Evolutionary conservation across 1,139 yeast species (phyloP).

Genomic region (Torulaspora globosa): DNA sequence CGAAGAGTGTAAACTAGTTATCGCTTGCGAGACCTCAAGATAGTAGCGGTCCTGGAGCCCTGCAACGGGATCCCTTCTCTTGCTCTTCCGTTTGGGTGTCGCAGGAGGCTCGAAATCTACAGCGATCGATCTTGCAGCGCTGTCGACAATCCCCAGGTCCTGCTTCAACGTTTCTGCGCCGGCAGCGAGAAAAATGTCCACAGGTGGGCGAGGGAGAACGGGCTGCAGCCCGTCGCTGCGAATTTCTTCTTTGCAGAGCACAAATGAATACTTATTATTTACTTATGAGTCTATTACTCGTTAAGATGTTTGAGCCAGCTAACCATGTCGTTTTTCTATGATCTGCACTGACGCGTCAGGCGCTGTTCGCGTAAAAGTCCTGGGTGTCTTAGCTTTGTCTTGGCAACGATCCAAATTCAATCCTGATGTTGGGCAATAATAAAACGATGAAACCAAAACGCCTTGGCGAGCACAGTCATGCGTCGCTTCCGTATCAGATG

Average conservation of each 20-base stretch:
- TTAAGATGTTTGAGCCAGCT: too few relatives aligned
- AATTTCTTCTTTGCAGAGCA: slow-evolving; percentile 79
- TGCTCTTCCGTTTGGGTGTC: neutral
- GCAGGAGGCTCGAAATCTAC: slow-evolving; percentile 27
- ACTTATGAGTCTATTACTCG: too few relatives aligned
- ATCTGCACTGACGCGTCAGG: too few relatives aligned
- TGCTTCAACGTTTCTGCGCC: slow-evolving; percentile 28
- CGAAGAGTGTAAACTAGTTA: slow-evolving; percentile 31
- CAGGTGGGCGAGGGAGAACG: slow-evolving; percentile 67
- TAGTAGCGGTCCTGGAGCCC: slow-evolving; percentile 13
- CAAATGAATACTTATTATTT: slow-evolving; percentile 33
- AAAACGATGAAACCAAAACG: too few relatives aligned
- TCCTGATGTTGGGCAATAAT: too few relatives aligned
- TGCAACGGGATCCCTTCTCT: neutral
- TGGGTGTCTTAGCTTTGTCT: too few relatives aligned
- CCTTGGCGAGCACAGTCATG: too few relatives aligned
- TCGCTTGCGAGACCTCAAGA: slow-evolving; percentile 27
- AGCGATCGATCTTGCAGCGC: slow-evolving; percentile 12
- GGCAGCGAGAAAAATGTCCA: slow-evolving; percentile 41
- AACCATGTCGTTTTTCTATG: too few relatives aligned
- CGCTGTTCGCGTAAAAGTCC: too few relatives aligned
- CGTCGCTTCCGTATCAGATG: too few relatives aligned
- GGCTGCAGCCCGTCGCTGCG: slow-evolving; percentile 61
- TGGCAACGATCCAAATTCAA: too few relatives aligned
- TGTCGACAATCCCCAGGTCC: slow-evolving; percentile 34